Evolutionary conservation across 2,329 filamentous ascomycete species (phyloP), one percentile per base, ranked within the genome.

Genomic region (Colletotrichum navitas): DNA sequence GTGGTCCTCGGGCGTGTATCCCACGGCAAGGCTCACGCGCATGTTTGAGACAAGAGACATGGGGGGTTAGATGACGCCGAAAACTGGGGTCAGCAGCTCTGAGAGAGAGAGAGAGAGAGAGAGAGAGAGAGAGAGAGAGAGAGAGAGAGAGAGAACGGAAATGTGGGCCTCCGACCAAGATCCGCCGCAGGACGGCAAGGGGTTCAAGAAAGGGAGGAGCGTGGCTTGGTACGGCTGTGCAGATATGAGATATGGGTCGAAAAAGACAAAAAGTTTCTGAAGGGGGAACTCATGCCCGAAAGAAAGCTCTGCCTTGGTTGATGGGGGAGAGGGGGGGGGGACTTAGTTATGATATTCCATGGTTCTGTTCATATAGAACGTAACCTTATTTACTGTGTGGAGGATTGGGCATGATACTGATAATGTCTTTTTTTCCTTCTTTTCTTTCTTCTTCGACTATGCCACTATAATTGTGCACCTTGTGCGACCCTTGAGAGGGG

Each of bases 21-120:
- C 2, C 52, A 36, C 11, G 21, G n/a, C 34, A 24, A 18, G 16
- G 14, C 14, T 10, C 21, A 14, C 16, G 24, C 18, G 12, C 34
- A 56, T 41, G 54, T 56, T 36, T 55, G n/a, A 56, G 54, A 56
- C 34, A 21, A 39, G 34, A 56, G 54, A 26, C 34, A 56, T 26
- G 54, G 54, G 54, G 32, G n/a, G n/a, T n/a, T n/a, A n/a, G 11
- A 26, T n/a, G 54, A 34, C 54, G 34, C 7, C 16, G 54, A 24
- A 24, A 32, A 39, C 32, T 10, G 54, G 21, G n/a, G 21, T 12
- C 21, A 26, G 12, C n/a, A n/a, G 21, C 32, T 16, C 2, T 1
- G 32, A 12, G 26, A 21, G 16, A 21, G 52, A 43, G 41, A 21
- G 18, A 45, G 18, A n/a, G 32, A 34, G n/a, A n/a, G 32, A 14